A percentile compares a stretch with the other conserved stretches of the same genome.
Evolutionary conservation across 1,284 basidiomycete genomes (phyloP).

Genomic region (Singerocomus inundabilis): DNA sequence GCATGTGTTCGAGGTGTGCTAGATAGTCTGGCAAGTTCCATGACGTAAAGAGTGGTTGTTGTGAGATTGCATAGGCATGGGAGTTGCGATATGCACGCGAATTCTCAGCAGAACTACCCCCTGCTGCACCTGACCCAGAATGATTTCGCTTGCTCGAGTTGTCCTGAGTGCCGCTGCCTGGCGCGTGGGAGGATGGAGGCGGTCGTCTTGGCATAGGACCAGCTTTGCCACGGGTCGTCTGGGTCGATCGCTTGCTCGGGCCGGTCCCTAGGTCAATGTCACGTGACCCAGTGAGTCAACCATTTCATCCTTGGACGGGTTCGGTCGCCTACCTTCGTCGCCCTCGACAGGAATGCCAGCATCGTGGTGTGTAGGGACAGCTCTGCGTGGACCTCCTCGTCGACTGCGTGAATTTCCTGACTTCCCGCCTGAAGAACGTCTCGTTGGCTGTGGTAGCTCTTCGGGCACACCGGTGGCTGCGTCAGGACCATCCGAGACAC

Average conservation of each 20-base stretch:
- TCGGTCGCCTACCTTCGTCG: slow-evolving; percentile 59
- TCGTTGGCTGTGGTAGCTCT: slow-evolving; percentile 37
- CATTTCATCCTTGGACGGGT: slow-evolving; percentile 13
- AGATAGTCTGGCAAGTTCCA: slow-evolving; percentile 97
- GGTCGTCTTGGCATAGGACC: slow-evolving; percentile 45
- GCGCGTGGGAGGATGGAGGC: slow-evolving; percentile 44
- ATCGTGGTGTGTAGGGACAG: slow-evolving; percentile 35
- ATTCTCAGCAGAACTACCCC: slow-evolving; percentile 29
- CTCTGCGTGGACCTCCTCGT: slow-evolving; percentile 37
- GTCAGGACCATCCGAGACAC: slow-evolving; percentile 54
- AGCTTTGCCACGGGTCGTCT: slow-evolving; percentile 48
- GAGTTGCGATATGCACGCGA: slow-evolving; percentile 68
- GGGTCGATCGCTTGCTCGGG: slow-evolving; percentile 43
- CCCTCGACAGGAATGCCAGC: slow-evolving; percentile 47
- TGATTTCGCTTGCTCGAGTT: slow-evolving; percentile 45
- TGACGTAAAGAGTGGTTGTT: slow-evolving; percentile 72
- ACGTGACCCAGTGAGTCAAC: slow-evolving; percentile 38
- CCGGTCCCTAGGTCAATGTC: slow-evolving; percentile 30
- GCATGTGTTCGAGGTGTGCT: slow-evolving; percentile 79
- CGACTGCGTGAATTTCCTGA: slow-evolving; percentile 38
- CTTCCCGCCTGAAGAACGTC: slow-evolving; percentile 31
- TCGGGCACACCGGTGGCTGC: slow-evolving; percentile 41
- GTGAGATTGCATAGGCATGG: slow-evolving; percentile 72
- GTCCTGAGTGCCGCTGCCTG: slow-evolving; percentile 43
- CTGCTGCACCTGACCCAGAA: slow-evolving; percentile 29